These are phyloP conservation scores for Aspergillus fischeri DNA, from an alignment of 2,329 filamentous ascomycete genomes.

Conservation along the genomic window DNA sequence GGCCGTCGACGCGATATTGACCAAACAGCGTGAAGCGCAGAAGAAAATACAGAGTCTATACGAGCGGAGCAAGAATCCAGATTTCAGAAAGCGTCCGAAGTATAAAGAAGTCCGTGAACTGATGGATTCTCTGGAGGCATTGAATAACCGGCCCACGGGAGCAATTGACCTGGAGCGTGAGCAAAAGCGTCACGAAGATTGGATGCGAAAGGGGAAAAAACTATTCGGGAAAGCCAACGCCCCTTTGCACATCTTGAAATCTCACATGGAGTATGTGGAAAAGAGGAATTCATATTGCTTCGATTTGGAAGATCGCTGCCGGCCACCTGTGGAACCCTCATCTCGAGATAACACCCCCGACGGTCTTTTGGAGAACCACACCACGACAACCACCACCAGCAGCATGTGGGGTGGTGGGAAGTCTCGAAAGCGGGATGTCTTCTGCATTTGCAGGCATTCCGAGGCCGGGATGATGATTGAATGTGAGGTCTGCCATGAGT, in stretches of 20 bases:
- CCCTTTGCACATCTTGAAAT: conserved; percentile 89
- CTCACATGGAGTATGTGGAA: conserved; percentile 89
- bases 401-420: conserved; percentile 42
- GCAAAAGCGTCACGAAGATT: conserved; percentile 92
- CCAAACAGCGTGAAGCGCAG: conserved; percentile 93
- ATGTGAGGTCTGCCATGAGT: conserved; percentile 96
- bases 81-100: conserved; percentile 74
- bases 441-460: conserved; percentile 89
- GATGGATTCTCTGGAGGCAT: conserved; percentile 77
- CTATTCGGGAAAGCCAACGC: conserved; percentile 97
- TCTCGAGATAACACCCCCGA: conserved; percentile 73
- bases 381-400: conserved; percentile 12
- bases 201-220: conserved; percentile 98
- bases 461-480: conserved; percentile 99
- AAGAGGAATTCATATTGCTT: conserved; percentile 90
- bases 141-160: conserved; percentile 88
- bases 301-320: conserved; percentile 80
- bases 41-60: conserved; percentile 79
- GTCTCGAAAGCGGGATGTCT: conserved; percentile 71
- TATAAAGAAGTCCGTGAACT: conserved; percentile 89
- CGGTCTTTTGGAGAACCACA: conserved; percentile 46
- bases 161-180: conserved; percentile 92
- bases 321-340: conserved; percentile 85
- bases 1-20: conserved; percentile 83
- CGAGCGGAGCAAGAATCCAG: conserved; percentile 68